Evolutionary conservation across 2,329 filamentous ascomycete genomes (phyloP).

Genomic region (Clathrospora elynae): DNA sequence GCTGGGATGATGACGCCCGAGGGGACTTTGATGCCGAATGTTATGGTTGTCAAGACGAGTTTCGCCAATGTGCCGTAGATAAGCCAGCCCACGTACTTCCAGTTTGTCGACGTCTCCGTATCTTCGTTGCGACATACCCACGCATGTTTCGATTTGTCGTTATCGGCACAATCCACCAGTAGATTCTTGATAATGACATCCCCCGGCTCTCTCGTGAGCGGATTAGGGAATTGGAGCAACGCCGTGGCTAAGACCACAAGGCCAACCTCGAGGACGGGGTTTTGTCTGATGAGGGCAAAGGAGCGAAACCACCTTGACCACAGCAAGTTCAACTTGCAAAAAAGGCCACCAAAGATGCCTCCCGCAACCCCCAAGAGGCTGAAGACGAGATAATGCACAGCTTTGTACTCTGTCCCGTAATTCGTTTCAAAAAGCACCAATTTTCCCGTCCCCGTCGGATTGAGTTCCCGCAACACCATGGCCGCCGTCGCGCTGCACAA

Average conservation of each 20-base stretch:
- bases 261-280: constrained; percentile 62
- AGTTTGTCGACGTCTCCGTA: constrained; percentile 25
- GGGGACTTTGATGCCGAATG: constrained; percentile 65
- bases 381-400: constrained; percentile 63
- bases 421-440: constrained; percentile 66
- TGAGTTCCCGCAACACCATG: constrained; percentile 61
- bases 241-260: constrained; percentile 61
- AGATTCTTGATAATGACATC: constrained; percentile 63
- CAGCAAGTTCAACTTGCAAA: constrained; percentile 63
- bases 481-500: constrained; percentile 63
- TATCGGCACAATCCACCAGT: constrained; percentile 59
- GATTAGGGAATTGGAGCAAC: constrained; percentile 62
- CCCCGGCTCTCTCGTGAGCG: constrained; percentile 60
- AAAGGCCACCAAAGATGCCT: constrained; percentile 64
- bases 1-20: constrained; percentile 66
- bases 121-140: constrained; percentile 61
- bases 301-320: constrained; percentile 63
- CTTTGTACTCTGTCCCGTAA: constrained; percentile 62
- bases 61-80: constrained; percentile 61
- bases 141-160: constrained; percentile 35
- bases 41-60: constrained; percentile 62
- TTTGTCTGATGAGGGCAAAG: constrained; percentile 58
- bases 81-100: constrained; percentile 57
- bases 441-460: constrained; percentile 65
- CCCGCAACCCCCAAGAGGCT: constrained; percentile 61